Evolutionary conservation across 2,329 filamentous ascomycete genomes (phyloP).

Genomic region (Phyllosticta capitalensis): DNA sequence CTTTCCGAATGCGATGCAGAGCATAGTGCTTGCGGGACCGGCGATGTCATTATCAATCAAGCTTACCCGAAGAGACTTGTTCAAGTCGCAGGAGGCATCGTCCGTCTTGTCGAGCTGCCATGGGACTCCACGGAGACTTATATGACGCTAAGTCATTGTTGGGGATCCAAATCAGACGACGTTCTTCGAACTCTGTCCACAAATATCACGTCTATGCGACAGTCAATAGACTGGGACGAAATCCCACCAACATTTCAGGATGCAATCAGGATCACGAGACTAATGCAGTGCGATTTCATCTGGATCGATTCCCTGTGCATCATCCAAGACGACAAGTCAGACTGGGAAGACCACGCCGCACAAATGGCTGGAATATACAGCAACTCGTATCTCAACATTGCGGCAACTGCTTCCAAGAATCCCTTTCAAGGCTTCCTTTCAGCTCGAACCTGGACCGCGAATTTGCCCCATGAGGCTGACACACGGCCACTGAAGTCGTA

Average conservation of each 20-base stretch:
- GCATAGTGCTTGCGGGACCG: neutral
- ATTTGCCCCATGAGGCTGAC: neutral
- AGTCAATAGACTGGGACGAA: no score
- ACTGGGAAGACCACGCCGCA: conserved; percentile 3
- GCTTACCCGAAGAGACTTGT: neutral
- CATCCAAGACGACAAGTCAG: conserved; percentile 4
- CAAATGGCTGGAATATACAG: conserved; percentile 6
- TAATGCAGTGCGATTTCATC: no score
- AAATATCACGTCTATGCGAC: no score
- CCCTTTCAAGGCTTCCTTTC: neutral
- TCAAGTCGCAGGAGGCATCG: no score
- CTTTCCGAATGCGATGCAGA: neutral
- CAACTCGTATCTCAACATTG: conserved; percentile 10
- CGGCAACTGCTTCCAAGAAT: neutral
- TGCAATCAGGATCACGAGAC: no score
- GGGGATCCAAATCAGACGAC: neutral
- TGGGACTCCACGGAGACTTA: neutral
- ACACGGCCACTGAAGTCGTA: neutral
- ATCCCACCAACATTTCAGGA: no score
- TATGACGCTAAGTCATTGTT: neutral
- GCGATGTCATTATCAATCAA: neutral
- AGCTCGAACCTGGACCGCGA: neutral
- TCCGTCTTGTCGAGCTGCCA: neutral
- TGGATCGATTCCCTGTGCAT: neutral
- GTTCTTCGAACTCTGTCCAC: no score